phyloP scores from a whole-genome alignment of 1,284 basidiomycete genomes.

The Fomitopsis pinicola region DNA sequence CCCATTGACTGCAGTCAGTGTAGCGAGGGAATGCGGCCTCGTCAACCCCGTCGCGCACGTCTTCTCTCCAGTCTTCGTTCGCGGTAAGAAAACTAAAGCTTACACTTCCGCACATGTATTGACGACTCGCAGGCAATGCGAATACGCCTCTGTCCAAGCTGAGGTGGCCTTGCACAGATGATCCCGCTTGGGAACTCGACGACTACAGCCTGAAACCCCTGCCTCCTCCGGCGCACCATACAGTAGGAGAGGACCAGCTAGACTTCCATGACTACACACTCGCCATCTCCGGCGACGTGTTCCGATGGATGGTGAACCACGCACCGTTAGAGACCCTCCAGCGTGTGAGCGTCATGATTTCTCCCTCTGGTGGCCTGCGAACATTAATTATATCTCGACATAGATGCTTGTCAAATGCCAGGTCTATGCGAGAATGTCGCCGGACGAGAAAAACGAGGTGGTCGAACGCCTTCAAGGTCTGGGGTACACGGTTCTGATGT shows the following conservation, averaged over 20 bases:
- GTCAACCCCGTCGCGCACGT: conserved; percentile 89
- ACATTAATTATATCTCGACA: too few species aligned
- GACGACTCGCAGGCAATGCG: conserved; percentile 46
- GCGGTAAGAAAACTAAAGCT: conserved; percentile 43
- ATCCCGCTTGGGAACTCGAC: conserved; percentile 83
- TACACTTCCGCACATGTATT: background rate
- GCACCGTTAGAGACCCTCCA: conserved; percentile 92
- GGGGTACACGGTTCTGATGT: conserved; percentile 97
- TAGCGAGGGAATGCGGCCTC: conserved; percentile 92
- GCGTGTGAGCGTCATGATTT: conserved; percentile 50
- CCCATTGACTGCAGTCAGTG: conserved; percentile 93
- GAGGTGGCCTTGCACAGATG: conserved; percentile 93
- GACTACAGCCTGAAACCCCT: conserved; percentile 83
- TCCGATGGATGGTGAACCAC: conserved; percentile 98
- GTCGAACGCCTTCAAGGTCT: conserved; percentile 91
- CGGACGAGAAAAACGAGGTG: conserved; percentile 99
- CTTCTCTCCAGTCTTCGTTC: conserved; percentile 82
- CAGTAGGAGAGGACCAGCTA: conserved; percentile 64
- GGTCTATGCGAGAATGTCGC: conserved; percentile 98
- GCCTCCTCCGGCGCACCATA: conserved; percentile 59
- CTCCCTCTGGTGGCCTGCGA: background rate
- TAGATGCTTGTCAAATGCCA: conserved; percentile 99
- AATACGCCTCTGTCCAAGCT: conserved; percentile 65
- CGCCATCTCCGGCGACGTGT: conserved; percentile 94
- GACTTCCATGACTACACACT: conserved; percentile 88